These are phyloP conservation scores for Purpureocillium takamizusanense DNA, from an alignment of 2,329 filamentous ascomycete species.

Conservation along the genomic window DNA sequence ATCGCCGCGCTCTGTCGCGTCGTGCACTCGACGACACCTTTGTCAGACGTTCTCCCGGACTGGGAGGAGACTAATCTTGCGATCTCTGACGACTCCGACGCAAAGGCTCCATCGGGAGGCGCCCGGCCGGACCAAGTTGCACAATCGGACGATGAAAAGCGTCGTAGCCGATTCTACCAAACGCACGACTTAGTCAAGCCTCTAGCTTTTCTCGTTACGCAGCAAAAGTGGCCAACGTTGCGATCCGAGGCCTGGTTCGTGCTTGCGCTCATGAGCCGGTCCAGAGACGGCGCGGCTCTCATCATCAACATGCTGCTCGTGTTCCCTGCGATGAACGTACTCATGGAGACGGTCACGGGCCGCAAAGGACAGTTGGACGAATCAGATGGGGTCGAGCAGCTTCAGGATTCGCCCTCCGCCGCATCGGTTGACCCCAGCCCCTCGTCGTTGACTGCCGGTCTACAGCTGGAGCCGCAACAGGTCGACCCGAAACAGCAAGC, in stretches of 20 bases:
- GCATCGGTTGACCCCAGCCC: constrained; percentile 8
- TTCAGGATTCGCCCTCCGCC: constrained; percentile 9
- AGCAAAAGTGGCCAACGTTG: constrained; percentile 49
- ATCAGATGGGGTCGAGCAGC: constrained; percentile 8
- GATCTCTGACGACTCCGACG: background rate
- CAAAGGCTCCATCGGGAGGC: constrained; percentile 14
- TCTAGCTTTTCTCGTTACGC: constrained; percentile 43
- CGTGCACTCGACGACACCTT: constrained; percentile 33
- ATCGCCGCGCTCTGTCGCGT: constrained; percentile 44
- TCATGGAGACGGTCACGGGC: constrained; percentile 42
- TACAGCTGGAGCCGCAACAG: constrained; percentile 38
- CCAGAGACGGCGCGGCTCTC: constrained; percentile 36
- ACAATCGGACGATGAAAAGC: constrained; percentile 2
- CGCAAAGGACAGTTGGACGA: constrained; percentile 14
- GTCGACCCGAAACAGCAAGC: constrained; percentile 32
- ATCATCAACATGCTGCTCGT: constrained; percentile 34
- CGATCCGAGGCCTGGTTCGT: constrained; percentile 55
- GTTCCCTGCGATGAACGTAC: constrained; percentile 29
- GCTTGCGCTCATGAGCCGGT: constrained; percentile 49
- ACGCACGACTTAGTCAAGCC: constrained; percentile 32
- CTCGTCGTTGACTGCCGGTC: constrained; percentile 17
- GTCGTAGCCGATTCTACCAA: constrained; percentile 33
- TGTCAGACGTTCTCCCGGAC: constrained; percentile 20
- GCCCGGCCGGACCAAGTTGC: constrained; percentile 5
- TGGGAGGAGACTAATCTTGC: constrained; percentile 11